Conservation (phyloP, 2,329 filamentous ascomycete genomes). For the Neonectria neomacrospora region DNA sequence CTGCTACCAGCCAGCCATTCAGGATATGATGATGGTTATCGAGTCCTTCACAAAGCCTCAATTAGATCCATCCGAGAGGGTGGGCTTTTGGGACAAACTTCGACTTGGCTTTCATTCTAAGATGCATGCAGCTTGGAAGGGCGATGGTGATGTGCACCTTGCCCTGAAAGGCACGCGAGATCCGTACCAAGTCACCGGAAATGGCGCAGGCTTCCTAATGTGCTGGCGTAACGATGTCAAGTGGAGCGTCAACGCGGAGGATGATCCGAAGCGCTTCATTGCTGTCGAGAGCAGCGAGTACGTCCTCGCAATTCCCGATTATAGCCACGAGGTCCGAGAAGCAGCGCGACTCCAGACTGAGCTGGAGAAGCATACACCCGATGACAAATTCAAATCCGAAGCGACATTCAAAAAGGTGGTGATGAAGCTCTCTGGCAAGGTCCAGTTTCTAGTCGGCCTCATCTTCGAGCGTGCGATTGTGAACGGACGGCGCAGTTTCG, state of each 20-base stretch:
- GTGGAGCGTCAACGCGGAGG: slow-evolving; percentile 84
- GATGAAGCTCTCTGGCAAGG: slow-evolving; percentile 98
- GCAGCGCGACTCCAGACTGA: slow-evolving; percentile 62
- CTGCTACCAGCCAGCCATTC: slow-evolving; percentile 96
- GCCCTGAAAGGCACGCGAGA: slow-evolving; percentile 92
- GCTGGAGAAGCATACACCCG: slow-evolving; percentile 68
- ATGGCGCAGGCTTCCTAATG: slow-evolving; percentile 96
- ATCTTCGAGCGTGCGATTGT: slow-evolving; percentile 89
- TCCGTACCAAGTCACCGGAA: slow-evolving; percentile 91
- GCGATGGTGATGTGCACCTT: slow-evolving; percentile 94
- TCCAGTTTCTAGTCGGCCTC: slow-evolving; percentile 90
- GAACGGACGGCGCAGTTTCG: slow-evolving; percentile 79
- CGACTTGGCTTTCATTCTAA: slow-evolving; percentile 93
- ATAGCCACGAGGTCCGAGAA: slow-evolving; percentile 85
- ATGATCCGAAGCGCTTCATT: slow-evolving; percentile 94
- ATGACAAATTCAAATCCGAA: slow-evolving; percentile 74
- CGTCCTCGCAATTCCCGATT: slow-evolving; percentile 93
- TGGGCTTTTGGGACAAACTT: slow-evolving; percentile 99
- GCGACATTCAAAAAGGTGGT: slow-evolving; percentile 97
- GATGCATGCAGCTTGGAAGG: slow-evolving; percentile 89
- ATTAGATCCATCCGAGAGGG: slow-evolving; percentile 89
- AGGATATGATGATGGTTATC: slow-evolving; percentile 99
- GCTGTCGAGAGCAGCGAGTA: slow-evolving; percentile 95
- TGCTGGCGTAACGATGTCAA: slow-evolving; percentile 96
- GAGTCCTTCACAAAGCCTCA: slow-evolving; percentile 98